Percentiles rank a stretch among this genome's conserved stretches.
phyloP scores from a whole-genome alignment of 164 flowering plant species.

The Aristolochia fimbriata region DNA sequence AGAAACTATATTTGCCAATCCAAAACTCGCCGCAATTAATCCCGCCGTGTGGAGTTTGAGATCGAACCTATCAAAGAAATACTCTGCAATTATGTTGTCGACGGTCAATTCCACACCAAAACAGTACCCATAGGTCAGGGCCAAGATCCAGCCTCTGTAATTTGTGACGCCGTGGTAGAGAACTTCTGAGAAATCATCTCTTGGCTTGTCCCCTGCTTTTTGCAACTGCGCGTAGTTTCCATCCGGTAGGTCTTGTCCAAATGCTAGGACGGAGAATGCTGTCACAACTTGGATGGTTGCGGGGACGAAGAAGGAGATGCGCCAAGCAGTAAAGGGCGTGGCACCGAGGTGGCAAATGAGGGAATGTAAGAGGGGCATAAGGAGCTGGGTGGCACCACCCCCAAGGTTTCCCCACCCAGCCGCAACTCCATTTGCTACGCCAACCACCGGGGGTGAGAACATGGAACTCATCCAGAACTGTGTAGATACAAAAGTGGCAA shows the following conservation, averaged over 20 bases:
- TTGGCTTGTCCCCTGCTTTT: conserved; percentile 49
- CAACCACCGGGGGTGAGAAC: conserved; percentile 56
- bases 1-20: conserved; percentile 61
- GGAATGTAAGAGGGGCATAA: conserved; percentile 66
- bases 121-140: conserved; percentile 70
- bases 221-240: conserved; percentile 48
- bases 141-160: conserved; percentile 82
- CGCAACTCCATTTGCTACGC: conserved; percentile 63
- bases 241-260: conserved; percentile 81
- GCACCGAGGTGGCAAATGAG: conserved; percentile 38
- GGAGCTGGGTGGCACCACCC: conserved; percentile 81
- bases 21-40: conserved; percentile 70
- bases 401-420: conserved; percentile 95
- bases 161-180: conserved; percentile 48
- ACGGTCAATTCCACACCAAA: conserved; percentile 81
- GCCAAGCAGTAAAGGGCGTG: conserved; percentile 61
- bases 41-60: conserved; percentile 82
- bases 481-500: conserved; percentile 76
- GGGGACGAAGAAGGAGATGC: conserved; percentile 75
- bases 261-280: conserved; percentile 42
- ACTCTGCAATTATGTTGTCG: conserved; percentile 85
- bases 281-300: conserved; percentile 49
- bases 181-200: conserved; percentile 45
- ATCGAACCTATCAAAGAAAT: conserved; percentile 67
- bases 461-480: conserved; percentile 96